These are phyloP conservation scores for Trichosporon ovoides DNA, from an alignment of 1,284 basidiomycete genomes.

Conservation along the genomic window DNA sequence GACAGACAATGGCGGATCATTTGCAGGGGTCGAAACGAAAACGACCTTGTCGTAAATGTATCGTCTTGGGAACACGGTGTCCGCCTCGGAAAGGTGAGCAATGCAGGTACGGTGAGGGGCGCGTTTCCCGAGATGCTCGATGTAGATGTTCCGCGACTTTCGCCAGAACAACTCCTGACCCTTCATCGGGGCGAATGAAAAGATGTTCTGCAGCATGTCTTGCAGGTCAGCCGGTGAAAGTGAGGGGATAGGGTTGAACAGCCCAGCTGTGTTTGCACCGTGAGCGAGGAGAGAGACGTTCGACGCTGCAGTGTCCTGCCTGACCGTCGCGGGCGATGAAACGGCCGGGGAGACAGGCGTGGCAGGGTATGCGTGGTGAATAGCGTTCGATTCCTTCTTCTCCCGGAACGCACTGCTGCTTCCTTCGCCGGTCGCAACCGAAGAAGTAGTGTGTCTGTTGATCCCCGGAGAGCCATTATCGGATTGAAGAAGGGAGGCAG, in stretches of 20 bases:
- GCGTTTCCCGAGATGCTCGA: background rate
- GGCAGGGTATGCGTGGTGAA: no score
- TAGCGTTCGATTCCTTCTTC: no score
- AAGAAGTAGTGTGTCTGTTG: no score
- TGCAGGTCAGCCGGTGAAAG: background rate
- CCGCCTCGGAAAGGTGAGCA: background rate
- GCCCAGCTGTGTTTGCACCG: background rate
- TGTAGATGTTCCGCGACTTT: background rate
- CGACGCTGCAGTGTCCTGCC: no score
- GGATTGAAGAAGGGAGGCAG: no score
- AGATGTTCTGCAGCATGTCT: background rate
- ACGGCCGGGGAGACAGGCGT: no score
- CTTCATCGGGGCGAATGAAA: background rate
- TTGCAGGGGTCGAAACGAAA: background rate
- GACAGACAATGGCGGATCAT: background rate
- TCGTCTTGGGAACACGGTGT: background rate
- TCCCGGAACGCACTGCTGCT: no score
- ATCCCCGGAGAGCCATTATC: no score
- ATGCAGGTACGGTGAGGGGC: background rate
- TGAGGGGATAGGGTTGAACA: background rate
- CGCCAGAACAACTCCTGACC: background rate
- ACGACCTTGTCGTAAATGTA: background rate
- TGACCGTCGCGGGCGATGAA: no score
- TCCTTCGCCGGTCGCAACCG: no score
- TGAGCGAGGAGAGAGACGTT: no score